Base-by-base conservation (phyloP, 768 basidiomycete species). In the Pleurotus giganteus region DNA sequence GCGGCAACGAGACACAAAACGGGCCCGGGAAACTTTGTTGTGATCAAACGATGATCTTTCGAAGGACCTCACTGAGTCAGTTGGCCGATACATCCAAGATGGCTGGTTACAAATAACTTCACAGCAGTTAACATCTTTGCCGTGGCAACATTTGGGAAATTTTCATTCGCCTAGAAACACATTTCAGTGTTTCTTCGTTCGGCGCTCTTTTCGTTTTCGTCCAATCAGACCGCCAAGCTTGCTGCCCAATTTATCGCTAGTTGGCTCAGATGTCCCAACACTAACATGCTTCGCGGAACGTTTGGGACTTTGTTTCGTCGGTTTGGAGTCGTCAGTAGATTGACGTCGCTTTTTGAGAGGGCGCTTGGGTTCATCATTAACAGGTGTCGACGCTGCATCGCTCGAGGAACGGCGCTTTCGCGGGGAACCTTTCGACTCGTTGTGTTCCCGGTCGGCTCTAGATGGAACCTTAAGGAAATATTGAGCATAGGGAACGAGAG, bases 181-280 rank as follows among this genome's bases (percentile, higher is more conserved):
- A n/a, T n/a, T 15, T 19, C 21, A 51, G 21, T 62, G 62, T 36
- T 72, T 74, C 21, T 68, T 69, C 12, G 61, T 67, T 67, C 80
- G 88, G 43, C 85, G 74, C 67, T 86, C 79, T 64, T 85, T 88
- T 52, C 91, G 78, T 72, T 93, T 94, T 63, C 89, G 76, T 12
- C 91, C 90, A 60, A 94, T 94, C 29, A 93, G 60, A 5, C 84
- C 77, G 4, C 91, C 89, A 32, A 91, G 60, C 1, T 74, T 72
- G 32, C 79, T 74, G 23, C 74, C 74, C 1, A 67, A 49, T 45
- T 64, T 71, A 4, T 24, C 34, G 29, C 29, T 41, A 41, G 39
- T 7, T 17, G 39, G n/a, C 19, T 32, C 31, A 32, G 39, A 41
- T 11, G 12, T 17, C 39, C 19, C 19, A 19, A 17, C 7, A 7